phyloP scores from a whole-genome alignment of 2,329 filamentous ascomycete genomes.

The Venturia pyrina region DNA sequence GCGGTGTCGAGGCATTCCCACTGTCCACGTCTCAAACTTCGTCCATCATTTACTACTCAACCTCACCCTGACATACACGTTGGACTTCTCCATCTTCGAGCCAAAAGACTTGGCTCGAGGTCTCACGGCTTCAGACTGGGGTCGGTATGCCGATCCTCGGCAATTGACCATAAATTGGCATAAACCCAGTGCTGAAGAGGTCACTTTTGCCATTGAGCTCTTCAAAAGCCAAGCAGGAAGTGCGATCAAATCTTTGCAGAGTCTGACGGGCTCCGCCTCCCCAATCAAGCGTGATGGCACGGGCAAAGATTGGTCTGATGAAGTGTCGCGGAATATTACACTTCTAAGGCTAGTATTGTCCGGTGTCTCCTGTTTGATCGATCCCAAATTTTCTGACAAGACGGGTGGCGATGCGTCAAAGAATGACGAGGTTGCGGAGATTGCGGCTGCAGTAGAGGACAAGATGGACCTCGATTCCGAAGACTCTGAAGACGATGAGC shows the following conservation, averaged over 20 bases:
- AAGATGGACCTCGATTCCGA: constrained; percentile 16
- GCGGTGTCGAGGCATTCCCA: constrained; percentile 85
- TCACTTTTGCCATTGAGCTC: constrained; percentile 79
- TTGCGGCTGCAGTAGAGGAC: constrained; percentile 23
- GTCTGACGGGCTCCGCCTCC: constrained; percentile 71
- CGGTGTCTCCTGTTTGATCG: constrained; percentile 81
- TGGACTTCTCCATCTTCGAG: constrained; percentile 83
- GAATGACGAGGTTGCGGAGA: constrained; percentile 46
- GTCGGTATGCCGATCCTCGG: constrained; percentile 60
- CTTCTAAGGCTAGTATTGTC: constrained; percentile 83
- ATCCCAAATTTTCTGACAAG: constrained; percentile 38
- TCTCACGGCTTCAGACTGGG: constrained; percentile 74
- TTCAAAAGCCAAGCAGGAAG: constrained; percentile 75
- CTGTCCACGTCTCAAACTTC: constrained; percentile 94
- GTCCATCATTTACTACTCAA: constrained; percentile 94
- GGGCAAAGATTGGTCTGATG: constrained; percentile 98
- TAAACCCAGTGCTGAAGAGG: constrained; percentile 65
- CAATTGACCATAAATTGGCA: constrained; percentile 88
- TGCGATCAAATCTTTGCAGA: constrained; percentile 63
- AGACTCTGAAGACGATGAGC: constrained; percentile 34
- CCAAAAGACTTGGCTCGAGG: constrained; percentile 61
- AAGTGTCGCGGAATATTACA: constrained; percentile 81
- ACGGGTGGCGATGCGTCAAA: constrained; percentile 27
- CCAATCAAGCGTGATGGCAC: constrained; percentile 84
- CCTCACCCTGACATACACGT: constrained; percentile 84